Evolutionary conservation across 192 early-diverging fungal genomes (phyloP), one percentile per base, ranked within the genome.

Genomic region (Rhizoclosmatium sp.): DNA sequence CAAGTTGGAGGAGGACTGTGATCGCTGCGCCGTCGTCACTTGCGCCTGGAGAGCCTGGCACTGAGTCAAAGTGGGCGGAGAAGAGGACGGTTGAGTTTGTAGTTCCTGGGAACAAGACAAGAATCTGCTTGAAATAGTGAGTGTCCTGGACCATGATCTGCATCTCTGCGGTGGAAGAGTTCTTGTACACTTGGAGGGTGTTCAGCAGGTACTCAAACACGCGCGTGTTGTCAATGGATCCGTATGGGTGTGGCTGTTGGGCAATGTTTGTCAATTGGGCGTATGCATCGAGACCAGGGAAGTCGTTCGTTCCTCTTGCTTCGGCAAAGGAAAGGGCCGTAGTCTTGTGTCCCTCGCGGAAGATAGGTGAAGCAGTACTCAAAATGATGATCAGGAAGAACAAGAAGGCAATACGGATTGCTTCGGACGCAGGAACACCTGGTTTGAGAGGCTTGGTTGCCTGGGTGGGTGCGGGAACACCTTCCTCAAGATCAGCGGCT

Each of bases 21-120:
- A 84, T 65, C 2, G 67, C 79, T 9, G 86, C 69, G 10, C 84
- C 86, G 65, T 83, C 81, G 78, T 87, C 86, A 31, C 84, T 86
- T 23, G 71, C 82, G 51, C 86, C 86, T 44, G 59, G 74, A 2
- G 78, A 42, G 14, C 58, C 31, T 21, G 75, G 73, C 12, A 79
- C 65, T 4, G 82, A 82, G 74, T 87, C 86, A 66, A 69, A 87
- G 65, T 87, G 86, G 9, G 84, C 76, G 2, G 80, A 82, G 9
- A 87, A 66, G 21, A 85, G 80, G 39, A 87, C 54, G 2, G 79
- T 47, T 2, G 59, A 46, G 58, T 65, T 39, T 7, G 47, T 31
- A 4, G 69, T 62, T 9, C 60, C 60, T 7, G 60, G 60, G 60
- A 62, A 62, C 10, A 21, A 23, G 5, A 23, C 60, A 7, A 23